Evolutionary conservation across 2,329 filamentous ascomycete species (phyloP), one percentile per base, ranked within the genome.

Genomic region (Cercospora berteroae): DNA sequence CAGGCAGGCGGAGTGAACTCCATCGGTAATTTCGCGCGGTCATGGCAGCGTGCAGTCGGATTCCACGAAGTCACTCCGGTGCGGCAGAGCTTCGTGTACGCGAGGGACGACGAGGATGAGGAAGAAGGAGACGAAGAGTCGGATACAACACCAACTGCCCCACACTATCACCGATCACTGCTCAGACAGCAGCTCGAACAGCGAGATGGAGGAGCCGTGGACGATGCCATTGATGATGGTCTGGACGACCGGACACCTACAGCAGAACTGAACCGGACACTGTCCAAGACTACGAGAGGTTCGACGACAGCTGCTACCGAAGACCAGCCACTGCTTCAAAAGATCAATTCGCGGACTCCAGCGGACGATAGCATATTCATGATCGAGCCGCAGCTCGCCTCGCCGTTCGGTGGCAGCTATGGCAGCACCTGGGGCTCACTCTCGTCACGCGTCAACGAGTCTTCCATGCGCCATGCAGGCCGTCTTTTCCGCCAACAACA

Each of bases 1-100:
- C 89, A 96, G 68, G 89, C 92, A 58, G 95, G 94, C 71, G 94
- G 94, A 60, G 90, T 94, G 69, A 98, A 98, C 83, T 96, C 92
- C 79, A 91, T 98, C 74, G 90, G 95, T 76, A 63, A 63, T 75
- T 98, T 98, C 77, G 92, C 94, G 55, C 88, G 91, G 68, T 96
- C 92, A 74, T 97, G 93, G 91, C 92, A 94, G 80, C 89, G 94
- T 77, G 94, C 94, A 42, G 93, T 93, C 27, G 90, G 86, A 66
- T 98, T 98, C 79, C 87, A 88, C 70, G 94, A 97, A 78, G 92
- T 97, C 72, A 89, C 95, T 36, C 92, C 93, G 5, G 89, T 91
- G 64, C 87, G 89, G 16, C 88, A 89, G 13, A 90, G 91, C 36
- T 93, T 96, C 77, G 83, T 92, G 63, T 77, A 83, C 61, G 76